Percentiles rank a stretch among this genome's conserved stretches.
Conservation (phyloP, 163 green algal species). For the Scenedesmus sp. region DNA sequence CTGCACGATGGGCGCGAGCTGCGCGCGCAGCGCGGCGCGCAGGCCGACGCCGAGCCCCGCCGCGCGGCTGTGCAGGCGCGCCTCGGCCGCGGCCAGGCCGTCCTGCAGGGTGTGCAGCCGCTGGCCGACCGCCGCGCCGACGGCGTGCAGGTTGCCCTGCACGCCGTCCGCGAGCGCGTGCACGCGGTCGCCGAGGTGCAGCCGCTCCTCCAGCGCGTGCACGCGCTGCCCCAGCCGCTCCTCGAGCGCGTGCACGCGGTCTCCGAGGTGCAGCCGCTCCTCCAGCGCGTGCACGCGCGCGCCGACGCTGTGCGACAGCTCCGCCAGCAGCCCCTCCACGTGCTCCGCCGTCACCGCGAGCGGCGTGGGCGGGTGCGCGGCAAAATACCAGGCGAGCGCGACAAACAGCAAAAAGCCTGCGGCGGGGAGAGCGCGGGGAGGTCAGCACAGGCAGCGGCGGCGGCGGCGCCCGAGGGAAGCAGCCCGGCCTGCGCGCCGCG, state of each 20-base stretch:
- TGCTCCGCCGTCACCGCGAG: constrained; percentile 61
- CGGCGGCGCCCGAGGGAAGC: too few relatives aligned
- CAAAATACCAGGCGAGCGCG: constrained; percentile 66
- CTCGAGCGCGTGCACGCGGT: constrained; percentile 55
- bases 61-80: constrained; percentile 15
- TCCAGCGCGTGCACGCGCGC: constrained; percentile 21
- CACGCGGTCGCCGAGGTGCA: constrained; percentile 5
- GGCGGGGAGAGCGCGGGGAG: background rate
- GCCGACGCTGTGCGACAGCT: constrained; percentile 47
- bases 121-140: background rate
- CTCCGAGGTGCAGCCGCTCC: constrained; percentile 48
- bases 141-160: constrained; percentile 52
- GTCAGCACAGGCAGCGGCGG: background rate
- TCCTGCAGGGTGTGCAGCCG: constrained; percentile 53
- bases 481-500: too few relatives aligned
- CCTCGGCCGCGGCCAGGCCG: constrained; percentile 38
- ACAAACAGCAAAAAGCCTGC: constrained; percentile 89
- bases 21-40: constrained; percentile 11
- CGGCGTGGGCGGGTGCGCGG: constrained; percentile 50
- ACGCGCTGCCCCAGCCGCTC: constrained; percentile 49
- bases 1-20: constrained; percentile 50
- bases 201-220: constrained; percentile 16
- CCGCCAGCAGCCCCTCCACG: constrained; percentile 57
- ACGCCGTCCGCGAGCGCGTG: constrained; percentile 41
- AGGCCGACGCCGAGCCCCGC: background rate